These are phyloP conservation scores for Andrographis paniculata DNA, from an alignment of 305 asterid species.

Conservation along the genomic window DNA sequence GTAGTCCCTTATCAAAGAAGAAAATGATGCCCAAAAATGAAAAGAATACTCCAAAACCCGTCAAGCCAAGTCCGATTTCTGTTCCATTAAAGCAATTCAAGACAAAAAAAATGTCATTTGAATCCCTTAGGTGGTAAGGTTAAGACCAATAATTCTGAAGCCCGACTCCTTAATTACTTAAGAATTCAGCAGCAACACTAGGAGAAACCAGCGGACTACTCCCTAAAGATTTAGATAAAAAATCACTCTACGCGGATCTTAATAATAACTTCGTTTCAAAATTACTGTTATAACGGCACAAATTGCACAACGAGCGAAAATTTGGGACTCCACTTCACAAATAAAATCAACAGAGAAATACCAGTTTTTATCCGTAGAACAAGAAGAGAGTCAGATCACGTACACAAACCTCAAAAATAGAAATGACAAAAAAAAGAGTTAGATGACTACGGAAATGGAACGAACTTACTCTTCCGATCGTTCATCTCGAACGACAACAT, in stretches of 20 bases:
- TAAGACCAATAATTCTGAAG: not conserved
- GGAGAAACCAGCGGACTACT: too few relatives aligned
- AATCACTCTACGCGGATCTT: too few relatives aligned
- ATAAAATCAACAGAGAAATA: not conserved
- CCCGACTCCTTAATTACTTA: too few relatives aligned
- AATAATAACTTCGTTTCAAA: too few relatives aligned
- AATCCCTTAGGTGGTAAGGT: not conserved
- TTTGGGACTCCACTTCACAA: too few relatives aligned
- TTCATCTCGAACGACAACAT: constrained; percentile 57
- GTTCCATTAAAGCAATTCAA: constrained; percentile 17
- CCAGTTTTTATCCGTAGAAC: too few relatives aligned
- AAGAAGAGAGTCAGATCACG: not conserved
- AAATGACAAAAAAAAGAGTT: not conserved
- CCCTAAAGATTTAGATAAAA: too few relatives aligned
- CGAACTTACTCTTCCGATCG: constrained; percentile 38
- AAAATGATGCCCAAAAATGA: constrained; percentile 72
- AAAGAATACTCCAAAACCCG: constrained; percentile 83
- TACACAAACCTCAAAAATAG: constrained; percentile 1
- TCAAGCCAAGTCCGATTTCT: constrained; percentile 63
- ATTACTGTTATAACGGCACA: too few relatives aligned
- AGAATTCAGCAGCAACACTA: constrained; percentile 5
- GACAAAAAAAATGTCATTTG: constrained; percentile 2
- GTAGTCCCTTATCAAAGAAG: constrained; percentile 81
- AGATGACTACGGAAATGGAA: not conserved
- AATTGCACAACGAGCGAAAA: too few relatives aligned